These are phyloP conservation scores for Tetrapisispora pingtungensis DNA, from an alignment of 805 yeast genomes.

Conservation along the genomic window DNA sequence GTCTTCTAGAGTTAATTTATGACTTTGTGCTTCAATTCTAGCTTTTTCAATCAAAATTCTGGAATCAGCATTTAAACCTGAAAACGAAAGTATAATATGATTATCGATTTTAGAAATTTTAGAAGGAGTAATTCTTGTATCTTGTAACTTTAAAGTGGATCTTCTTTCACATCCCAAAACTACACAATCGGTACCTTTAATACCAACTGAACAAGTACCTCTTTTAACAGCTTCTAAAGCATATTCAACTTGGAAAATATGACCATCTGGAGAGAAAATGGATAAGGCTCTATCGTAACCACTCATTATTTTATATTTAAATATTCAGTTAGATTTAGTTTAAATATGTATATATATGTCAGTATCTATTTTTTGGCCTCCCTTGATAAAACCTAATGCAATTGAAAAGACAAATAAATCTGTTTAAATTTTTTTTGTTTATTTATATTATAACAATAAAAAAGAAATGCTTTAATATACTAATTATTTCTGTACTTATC, in stretches of 20 bases:
- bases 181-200: slow-evolving; percentile 79
- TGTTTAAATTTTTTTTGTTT: too few relatives aligned
- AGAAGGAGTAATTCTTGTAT: slow-evolving; percentile 91
- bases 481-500: too few relatives aligned
- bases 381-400: too few relatives aligned
- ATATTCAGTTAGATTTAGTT: not conserved
- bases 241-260: slow-evolving; percentile 96
- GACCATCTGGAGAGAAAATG: slow-evolving; percentile 98
- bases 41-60: slow-evolving; percentile 91
- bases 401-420: too few relatives aligned
- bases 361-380: too few relatives aligned
- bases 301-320: slow-evolving; percentile 47
- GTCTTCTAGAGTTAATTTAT: slow-evolving; percentile 87
- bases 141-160: slow-evolving; percentile 89
- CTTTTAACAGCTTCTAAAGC: slow-evolving; percentile 96
- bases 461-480: too few relatives aligned
- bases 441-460: too few relatives aligned
- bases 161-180: slow-evolving; percentile 96
- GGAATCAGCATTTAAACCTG: slow-evolving; percentile 98
- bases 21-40: slow-evolving; percentile 92
- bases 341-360: too few relatives aligned
- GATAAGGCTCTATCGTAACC: slow-evolving; percentile 99
- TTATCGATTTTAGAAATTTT: slow-evolving; percentile 86
- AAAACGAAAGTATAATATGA: slow-evolving; percentile 87
- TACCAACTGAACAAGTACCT: slow-evolving; percentile 97